Base-by-base conservation (phyloP, 768 basidiomycete genomes). In the Wakefieldia striispora region DNA sequence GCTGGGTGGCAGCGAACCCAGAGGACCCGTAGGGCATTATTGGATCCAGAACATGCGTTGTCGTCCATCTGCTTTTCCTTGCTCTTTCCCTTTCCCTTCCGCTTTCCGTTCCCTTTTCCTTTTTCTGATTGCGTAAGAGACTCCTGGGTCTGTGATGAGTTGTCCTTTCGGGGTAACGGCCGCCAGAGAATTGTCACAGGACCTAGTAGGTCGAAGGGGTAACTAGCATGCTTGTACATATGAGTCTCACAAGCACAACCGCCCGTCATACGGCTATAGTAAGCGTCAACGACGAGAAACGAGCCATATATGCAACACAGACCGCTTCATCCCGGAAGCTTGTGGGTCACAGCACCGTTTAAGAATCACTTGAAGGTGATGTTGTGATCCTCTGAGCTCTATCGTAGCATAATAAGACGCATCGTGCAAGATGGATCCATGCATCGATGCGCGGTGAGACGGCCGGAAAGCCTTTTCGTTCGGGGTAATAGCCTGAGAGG, bases 391-490 rank as follows among this genome's bases (percentile, higher is more conserved):
- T 43, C 75, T 77, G 6, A 97, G 63, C 64, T 95, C 88, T 24
- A 94, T 75, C 3, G 84, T 73, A 0, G 83, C 82, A 56, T 77
- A 81, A 67, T 97, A 97, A 2, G 91, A 94, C 0, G 89, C 87
- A 60, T 99, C 95, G 48, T 95, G 91, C 1, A 95, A 67, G 46
- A 97, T 93, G 1, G 86, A 85, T 6, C 85, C 89, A 53, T 92
- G 90, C 10, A 86, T 67, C 1, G 91, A 81, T 3, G 97, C 94
- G 26, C 95, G 82, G 68, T 97, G 87, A 1, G 95, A 94, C 0
- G 95, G 86, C 17, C 97, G 81, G 64, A 88, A 95, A 0, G 91
- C 78, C 62, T 97, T 99, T 62, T 95, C 91, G 0, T 94, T 94
- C 0, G 95, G 94, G 2, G 82, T 82, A 3, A 86, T 70, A 7